These are phyloP conservation scores for Aspergillus steynii DNA, from an alignment of 495 filamentous ascomycete species.

Conservation along the genomic window DNA sequence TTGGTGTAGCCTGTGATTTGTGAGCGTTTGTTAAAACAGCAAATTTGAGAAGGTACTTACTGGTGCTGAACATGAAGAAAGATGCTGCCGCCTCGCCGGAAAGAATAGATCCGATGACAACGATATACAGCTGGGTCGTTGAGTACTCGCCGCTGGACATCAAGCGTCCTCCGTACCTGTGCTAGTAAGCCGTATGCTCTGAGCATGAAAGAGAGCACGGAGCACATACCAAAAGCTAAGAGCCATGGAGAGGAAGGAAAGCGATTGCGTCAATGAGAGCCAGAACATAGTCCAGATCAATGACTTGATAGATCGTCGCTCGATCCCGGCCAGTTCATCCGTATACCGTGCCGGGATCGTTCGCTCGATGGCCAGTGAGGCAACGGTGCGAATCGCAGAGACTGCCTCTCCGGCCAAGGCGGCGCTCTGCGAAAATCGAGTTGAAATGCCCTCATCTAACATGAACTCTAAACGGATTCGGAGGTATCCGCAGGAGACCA, in stretches of 20 bases:
- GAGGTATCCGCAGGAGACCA: slow-evolving; percentile 52
- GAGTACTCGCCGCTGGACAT: slow-evolving; percentile 42
- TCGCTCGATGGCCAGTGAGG: slow-evolving; percentile 53
- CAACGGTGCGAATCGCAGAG: slow-evolving; percentile 55
- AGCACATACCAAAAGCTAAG: slow-evolving; percentile 53
- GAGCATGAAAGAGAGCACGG: not conserved
- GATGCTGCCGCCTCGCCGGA: slow-evolving; percentile 48
- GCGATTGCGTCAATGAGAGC: slow-evolving; percentile 27
- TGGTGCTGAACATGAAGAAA: slow-evolving; percentile 39
- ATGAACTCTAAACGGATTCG: slow-evolving; percentile 42
- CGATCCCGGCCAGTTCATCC: slow-evolving; percentile 21
- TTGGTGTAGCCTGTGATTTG: slow-evolving; percentile 41
- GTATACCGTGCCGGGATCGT: slow-evolving; percentile 51
- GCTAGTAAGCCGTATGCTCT: slow-evolving; percentile 9
- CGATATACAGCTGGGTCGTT: slow-evolving; percentile 49
- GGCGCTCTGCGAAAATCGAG: slow-evolving; percentile 48
- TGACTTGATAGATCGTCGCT: slow-evolving; percentile 1
- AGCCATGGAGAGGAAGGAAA: slow-evolving; percentile 49
- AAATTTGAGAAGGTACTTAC: slow-evolving; percentile 4
- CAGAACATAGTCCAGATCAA: slow-evolving; percentile 16
- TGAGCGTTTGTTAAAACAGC: not conserved
- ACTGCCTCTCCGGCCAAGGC: slow-evolving; percentile 56
- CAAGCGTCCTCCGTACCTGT: slow-evolving; percentile 32
- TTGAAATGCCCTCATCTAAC: slow-evolving; percentile 53
- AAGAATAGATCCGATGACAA: slow-evolving; percentile 57